A percentile compares a stretch with the other conserved stretches of the same genome.
These are phyloP conservation scores for Aurantiochytrium sp. DNA, from an alignment of 108 stramenopile species.

Conservation along the genomic window DNA sequence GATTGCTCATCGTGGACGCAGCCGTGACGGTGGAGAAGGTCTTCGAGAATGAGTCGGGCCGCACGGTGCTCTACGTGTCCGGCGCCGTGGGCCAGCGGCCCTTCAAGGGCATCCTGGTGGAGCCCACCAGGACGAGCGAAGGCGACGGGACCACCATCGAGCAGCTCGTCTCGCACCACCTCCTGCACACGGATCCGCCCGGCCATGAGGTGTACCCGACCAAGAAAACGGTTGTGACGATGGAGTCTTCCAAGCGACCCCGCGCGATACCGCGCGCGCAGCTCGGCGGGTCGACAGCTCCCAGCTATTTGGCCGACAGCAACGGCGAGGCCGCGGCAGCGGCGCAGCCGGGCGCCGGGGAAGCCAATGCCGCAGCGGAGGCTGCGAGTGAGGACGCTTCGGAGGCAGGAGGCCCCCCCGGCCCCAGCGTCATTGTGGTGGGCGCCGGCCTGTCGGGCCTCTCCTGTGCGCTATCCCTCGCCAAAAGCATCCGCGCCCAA, in stretches of 20 bases:
- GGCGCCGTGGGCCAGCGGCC: background rate
- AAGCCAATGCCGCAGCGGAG: no score
- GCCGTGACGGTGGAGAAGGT: background rate
- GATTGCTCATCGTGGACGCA: background rate
- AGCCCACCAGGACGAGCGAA: background rate
- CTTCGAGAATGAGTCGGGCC: background rate
- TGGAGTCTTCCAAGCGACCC: background rate
- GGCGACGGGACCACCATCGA: constrained; percentile 1
- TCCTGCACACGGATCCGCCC: background rate
- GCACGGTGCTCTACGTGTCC: background rate
- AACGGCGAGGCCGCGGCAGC: no score
- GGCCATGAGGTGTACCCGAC: background rate
- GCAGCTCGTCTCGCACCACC: background rate
- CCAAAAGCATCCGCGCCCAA: background rate
- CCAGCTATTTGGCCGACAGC: no score
- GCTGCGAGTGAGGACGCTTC: no score
- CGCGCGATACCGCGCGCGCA: no score
- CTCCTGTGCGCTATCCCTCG: background rate
- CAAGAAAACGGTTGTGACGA: background rate
- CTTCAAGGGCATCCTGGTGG: background rate
- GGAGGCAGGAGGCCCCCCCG: no score
- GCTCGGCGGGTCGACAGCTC: no score
- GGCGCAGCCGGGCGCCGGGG: no score
- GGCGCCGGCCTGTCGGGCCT: constrained; percentile 12
- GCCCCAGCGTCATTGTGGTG: background rate